Base-by-base conservation (phyloP, 2,329 filamentous ascomycete species). In the Phialemoniopsis sp. region DNA sequence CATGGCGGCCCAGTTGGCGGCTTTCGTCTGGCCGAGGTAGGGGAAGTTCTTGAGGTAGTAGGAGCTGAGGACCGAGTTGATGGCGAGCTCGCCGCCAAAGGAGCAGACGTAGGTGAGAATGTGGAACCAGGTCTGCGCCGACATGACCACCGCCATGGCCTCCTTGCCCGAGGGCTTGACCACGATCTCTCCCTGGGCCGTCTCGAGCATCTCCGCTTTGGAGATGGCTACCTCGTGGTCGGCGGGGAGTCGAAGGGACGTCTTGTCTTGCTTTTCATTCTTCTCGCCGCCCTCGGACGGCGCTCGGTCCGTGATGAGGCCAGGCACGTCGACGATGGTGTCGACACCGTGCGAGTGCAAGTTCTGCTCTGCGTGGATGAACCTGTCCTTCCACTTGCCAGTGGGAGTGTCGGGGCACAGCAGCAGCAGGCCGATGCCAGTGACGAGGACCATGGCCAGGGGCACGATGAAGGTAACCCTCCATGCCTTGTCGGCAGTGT, bases 381-480 rank as follows among this genome's bases (percentile, higher is more conserved):
- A 72, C 21, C 88, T 80, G 30, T 91, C 83, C 7, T 77, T 76
- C 89, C 89, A 95, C 47, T 79, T 81, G 28, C 90, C 89, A 1
- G 80, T 85, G 0, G 89, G 89, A 0, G 87, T 90, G 55, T 96
- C 89, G 2, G 86, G 80, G 53, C 87, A 90, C 13, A 87, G 65
- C 17, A 89, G 56, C 4, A 94, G 61, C 65, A 95, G 82, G 13
- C 70, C 65, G n/a, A 86, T 52, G 12, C 82, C 86, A 7, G 81
- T 78, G 17, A 62, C 54, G 12, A 83, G 70, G 57, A 91, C 84
- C 48, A 91, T 75, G 49, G 90, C 76, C 44, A 93, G 85, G 0
- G 89, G 89, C 6, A 94, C 84, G 45, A 95, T 68, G 57, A 94
- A 95, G 3, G 88, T 76, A 2, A 95, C 78, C 18, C 89, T 78